A percentile compares a stretch with the other conserved stretches of the same genome.
These are phyloP conservation scores for Ophiostoma sp. DNA, from an alignment of 2,329 filamentous ascomycete genomes.

Conservation along the genomic window DNA sequence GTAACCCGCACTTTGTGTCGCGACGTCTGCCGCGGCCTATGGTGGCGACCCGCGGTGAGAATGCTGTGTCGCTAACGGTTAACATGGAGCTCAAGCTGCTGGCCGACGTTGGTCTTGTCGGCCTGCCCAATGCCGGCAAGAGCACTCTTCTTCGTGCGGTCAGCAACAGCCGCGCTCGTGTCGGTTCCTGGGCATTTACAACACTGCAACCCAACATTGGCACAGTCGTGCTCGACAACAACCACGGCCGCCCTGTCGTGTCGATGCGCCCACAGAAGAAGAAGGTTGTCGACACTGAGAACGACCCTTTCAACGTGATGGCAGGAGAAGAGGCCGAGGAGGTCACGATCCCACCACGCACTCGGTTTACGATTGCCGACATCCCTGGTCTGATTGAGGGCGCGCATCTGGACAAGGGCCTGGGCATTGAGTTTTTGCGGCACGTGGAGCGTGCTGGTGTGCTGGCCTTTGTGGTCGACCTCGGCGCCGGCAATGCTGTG, in stretches of 20 bases:
- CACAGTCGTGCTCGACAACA: constrained; percentile 87
- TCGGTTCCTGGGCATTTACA: constrained; percentile 96
- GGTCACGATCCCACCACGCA: constrained; percentile 58
- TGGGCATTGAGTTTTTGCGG: constrained; percentile 87
- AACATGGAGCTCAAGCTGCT: constrained; percentile 92
- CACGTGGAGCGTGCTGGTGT: constrained; percentile 94
- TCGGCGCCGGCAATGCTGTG: constrained; percentile 77
- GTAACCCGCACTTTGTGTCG: constrained; percentile 89
- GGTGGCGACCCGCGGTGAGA: constrained; percentile 84
- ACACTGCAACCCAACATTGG: constrained; percentile 90
- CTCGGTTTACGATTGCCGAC: constrained; percentile 89
- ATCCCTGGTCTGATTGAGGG: constrained; percentile 93
- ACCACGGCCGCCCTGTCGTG: constrained; percentile 69
- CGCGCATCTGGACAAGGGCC: constrained; percentile 85
- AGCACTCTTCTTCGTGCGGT: constrained; percentile 86
- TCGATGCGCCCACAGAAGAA: constrained; percentile 28
- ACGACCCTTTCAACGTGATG: constrained; percentile 32
- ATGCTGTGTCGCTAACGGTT: constrained; percentile 73
- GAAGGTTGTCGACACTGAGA: constrained; percentile 38
- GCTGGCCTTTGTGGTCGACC: constrained; percentile 89
- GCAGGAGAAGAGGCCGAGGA: constrained; percentile 44
- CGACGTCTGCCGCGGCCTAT: constrained; percentile 73
- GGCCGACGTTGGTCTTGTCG: constrained; percentile 91
- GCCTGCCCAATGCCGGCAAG: constrained; percentile 94
- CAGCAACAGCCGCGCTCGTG: constrained; percentile 82